Evolutionary conservation across 2,329 filamentous ascomycete species (phyloP).

Genomic region (Anisogramma anomala): DNA sequence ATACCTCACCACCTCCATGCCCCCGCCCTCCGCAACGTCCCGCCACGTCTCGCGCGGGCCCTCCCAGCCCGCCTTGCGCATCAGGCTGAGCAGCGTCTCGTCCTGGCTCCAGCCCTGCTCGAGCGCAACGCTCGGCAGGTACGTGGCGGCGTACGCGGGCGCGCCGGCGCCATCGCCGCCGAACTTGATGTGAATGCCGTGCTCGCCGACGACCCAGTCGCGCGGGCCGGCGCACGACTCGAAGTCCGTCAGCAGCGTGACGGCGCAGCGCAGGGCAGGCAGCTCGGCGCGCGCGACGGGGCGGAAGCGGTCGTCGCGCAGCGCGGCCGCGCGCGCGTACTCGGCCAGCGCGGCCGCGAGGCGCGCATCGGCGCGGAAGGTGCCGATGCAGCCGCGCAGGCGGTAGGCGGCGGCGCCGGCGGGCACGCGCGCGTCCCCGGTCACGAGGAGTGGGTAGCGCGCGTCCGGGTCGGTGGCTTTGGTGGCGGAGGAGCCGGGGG

Average conservation of each 20-base stretch:
- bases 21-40: constrained; percentile 44
- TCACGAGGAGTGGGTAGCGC: constrained; percentile 76
- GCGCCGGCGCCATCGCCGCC: constrained; percentile 54
- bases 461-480: constrained; percentile 24
- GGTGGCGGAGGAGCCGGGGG: constrained; percentile 18
- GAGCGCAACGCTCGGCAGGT: constrained; percentile 78
- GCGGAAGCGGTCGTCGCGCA: constrained; percentile 51
- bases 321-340: constrained; percentile 75
- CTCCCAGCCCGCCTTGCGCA: constrained; percentile 89
- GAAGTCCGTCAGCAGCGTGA: constrained; percentile 80
- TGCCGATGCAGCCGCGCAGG: constrained; percentile 91
- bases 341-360: constrained; percentile 61
- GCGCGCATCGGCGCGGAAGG: constrained; percentile 62
- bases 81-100: constrained; percentile 77
- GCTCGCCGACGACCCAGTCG: constrained; percentile 78
- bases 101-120: constrained; percentile 96
- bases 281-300: constrained; percentile 45
- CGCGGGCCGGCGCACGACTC: constrained; percentile 60
- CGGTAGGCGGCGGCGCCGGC: constrained; percentile 43
- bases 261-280: constrained; percentile 47
- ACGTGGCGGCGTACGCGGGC: constrained; percentile 78
- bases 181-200: constrained; percentile 83
- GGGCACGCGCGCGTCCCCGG: constrained; percentile 60
- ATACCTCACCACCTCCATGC: constrained; percentile 67
- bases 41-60: constrained; percentile 71